Conservation (phyloP, 495 filamentous ascomycete genomes). For the Thermothielavioides terrestris region DNA sequence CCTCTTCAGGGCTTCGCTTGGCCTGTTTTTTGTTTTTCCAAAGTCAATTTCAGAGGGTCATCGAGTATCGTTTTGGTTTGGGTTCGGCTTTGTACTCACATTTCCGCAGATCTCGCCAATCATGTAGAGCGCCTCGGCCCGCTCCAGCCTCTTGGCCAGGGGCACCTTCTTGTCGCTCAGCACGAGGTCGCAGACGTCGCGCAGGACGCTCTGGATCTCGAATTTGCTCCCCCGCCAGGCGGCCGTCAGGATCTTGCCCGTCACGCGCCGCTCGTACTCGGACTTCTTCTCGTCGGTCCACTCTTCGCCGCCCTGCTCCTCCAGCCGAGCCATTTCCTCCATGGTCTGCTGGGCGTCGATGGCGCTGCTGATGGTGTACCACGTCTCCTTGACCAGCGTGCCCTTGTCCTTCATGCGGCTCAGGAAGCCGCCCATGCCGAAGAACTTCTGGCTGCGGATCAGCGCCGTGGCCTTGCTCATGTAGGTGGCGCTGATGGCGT, state of each 20-base stretch:
- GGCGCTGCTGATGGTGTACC: conserved; percentile 94
- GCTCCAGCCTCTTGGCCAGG: conserved; percentile 76
- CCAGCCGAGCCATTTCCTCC: conserved; percentile 96
- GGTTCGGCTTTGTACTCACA: too few species aligned
- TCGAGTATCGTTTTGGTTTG: too few species aligned
- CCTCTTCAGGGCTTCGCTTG: conserved; percentile 84
- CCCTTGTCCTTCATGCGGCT: conserved; percentile 93
- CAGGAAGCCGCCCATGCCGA: conserved; percentile 93
- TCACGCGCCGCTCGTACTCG: conserved; percentile 93
- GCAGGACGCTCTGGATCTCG: conserved; percentile 92
- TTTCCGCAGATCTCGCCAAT: conserved; percentile 81
- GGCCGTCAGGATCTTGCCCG: conserved; percentile 96
- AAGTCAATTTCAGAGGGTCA: too few species aligned
- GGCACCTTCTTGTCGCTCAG: conserved; percentile 73
- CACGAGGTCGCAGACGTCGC: conserved; percentile 69
- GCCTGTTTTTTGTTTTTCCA: conserved; percentile 48
- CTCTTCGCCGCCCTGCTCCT: conserved; percentile 91
- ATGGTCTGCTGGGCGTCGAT: conserved; percentile 97
- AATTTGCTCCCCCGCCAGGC: conserved; percentile 97
- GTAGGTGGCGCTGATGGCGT: conserved; percentile 88
- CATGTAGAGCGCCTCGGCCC: conserved; percentile 80
- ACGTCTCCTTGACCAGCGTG: conserved; percentile 91
- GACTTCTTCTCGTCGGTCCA: conserved; percentile 98
- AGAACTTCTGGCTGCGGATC: conserved; percentile 90
- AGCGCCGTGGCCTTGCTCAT: conserved; percentile 76